Conservation (phyloP, 2,329 filamentous ascomycete genomes). For the Fusarium albidum region DNA sequence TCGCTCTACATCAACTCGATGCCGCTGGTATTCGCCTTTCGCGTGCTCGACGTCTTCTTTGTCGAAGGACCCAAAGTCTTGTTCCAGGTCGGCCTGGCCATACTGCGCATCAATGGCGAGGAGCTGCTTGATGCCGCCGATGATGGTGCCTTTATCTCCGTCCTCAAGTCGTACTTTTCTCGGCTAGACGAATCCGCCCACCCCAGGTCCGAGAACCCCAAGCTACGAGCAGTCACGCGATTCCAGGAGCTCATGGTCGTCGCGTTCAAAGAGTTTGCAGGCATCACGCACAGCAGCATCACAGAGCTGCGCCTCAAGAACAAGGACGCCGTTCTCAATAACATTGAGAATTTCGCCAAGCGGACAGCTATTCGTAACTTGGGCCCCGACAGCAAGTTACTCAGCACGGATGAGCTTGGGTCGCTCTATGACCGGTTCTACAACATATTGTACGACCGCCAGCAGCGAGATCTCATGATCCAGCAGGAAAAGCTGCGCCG, state of each 20-base stretch:
- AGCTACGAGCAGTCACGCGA: conserved; percentile 89
- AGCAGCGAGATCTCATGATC: conserved; percentile 81
- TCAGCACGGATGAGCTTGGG: conserved; percentile 85
- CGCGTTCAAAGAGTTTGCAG: conserved; percentile 97
- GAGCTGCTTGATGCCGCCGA: conserved; percentile 92
- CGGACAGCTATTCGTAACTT: conserved; percentile 95
- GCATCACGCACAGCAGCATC: conserved; percentile 92
- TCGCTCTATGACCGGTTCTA: conserved; percentile 96
- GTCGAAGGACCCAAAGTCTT: conserved; percentile 96
- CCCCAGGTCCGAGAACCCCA: conserved; percentile 93
- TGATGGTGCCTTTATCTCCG: conserved; percentile 95
- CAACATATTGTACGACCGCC: conserved; percentile 86
- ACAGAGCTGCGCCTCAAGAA: conserved; percentile 89
- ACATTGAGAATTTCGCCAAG: conserved; percentile 97
- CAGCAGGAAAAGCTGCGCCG: conserved; percentile 77
- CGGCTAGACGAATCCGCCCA: conserved; percentile 95
- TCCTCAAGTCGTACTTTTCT: conserved; percentile 94
- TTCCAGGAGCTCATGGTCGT: conserved; percentile 99
- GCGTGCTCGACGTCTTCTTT: conserved; percentile 97
- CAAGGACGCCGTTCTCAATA: conserved; percentile 92
- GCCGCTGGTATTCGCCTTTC: conserved; percentile 96
- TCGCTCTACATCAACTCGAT: conserved; percentile 99
- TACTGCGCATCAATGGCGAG: conserved; percentile 95
- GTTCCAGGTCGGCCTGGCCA: conserved; percentile 97
- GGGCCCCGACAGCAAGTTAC: conserved; percentile 91